These are phyloP conservation scores for Raffaelea ambrosiae DNA, from an alignment of 2,329 filamentous ascomycete genomes.

Conservation along the genomic window DNA sequence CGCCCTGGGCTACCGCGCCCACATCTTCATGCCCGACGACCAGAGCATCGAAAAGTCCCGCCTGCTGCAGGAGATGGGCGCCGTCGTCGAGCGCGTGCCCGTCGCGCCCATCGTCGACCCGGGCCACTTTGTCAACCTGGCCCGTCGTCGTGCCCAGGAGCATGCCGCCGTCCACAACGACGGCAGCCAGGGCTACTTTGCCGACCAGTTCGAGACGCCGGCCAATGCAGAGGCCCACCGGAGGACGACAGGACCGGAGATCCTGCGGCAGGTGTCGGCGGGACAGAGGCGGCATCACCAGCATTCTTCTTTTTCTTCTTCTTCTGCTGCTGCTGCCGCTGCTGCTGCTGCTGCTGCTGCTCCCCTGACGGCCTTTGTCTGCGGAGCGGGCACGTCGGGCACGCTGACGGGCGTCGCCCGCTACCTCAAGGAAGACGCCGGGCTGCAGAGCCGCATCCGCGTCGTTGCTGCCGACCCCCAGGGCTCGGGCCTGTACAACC, in stretches of 20 bases:
- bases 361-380: constrained; percentile 73
- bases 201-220: constrained; percentile 88
- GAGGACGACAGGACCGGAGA: constrained; percentile 79
- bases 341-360: neutral
- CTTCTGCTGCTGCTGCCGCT: neutral
- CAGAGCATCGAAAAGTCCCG: constrained; percentile 83
- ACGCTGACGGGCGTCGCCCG: constrained; percentile 82
- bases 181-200: constrained; percentile 77
- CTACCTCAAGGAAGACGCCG: constrained; percentile 64
- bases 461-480: constrained; percentile 89
- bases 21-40: constrained; percentile 97
- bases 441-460: constrained; percentile 46
- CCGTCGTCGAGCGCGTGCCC: constrained; percentile 81
- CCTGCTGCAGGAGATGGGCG: constrained; percentile 80
- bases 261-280: constrained; percentile 71
- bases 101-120: constrained; percentile 92
- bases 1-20: constrained; percentile 80
- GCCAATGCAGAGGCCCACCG: constrained; percentile 87
- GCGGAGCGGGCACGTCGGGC: constrained; percentile 88
- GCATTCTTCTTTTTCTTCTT: no score
- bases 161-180: constrained; percentile 53
- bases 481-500: constrained; percentile 88
- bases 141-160: constrained; percentile 63
- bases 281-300: constrained; percentile 24
- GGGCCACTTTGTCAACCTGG: constrained; percentile 89